Evolutionary conservation across 2,329 filamentous ascomycete species (phyloP).

Genomic region (Orbilia brochopaga): DNA sequence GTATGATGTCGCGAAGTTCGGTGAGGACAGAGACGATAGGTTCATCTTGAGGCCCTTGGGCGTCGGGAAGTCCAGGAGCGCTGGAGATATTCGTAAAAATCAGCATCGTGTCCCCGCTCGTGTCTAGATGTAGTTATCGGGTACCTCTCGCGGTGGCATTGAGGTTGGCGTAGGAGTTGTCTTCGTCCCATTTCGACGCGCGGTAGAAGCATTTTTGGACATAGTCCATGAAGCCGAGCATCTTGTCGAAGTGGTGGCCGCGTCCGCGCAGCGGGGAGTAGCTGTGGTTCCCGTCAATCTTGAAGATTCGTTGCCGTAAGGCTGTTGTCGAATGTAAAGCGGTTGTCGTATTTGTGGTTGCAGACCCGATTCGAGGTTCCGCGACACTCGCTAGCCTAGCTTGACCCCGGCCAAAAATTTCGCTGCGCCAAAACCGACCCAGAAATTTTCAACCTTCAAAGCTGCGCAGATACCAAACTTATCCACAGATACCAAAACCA

Average conservation of each 20-base stretch:
- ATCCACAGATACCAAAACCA: constrained; percentile 8
- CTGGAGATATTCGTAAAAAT: constrained; percentile 59
- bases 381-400: constrained; percentile 31
- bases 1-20: constrained; percentile 94
- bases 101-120: constrained; percentile 1
- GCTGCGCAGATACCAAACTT: constrained; percentile 19
- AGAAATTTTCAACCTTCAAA: constrained; percentile 27
- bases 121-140: too few relatives aligned
- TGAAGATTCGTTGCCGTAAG: constrained; percentile 12
- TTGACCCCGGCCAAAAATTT: constrained; percentile 40
- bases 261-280: constrained; percentile 38
- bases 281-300: constrained; percentile 25
- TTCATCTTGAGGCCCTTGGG: constrained; percentile 83
- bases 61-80: constrained; percentile 85
- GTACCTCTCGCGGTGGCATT: constrained; percentile 81
- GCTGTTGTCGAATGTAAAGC: constrained; percentile 5
- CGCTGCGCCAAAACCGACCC: constrained; percentile 23
- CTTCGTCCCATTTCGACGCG: constrained; percentile 83
- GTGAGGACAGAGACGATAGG: constrained; percentile 86
- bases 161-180: constrained; percentile 88
- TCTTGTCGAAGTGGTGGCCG: constrained; percentile 59
- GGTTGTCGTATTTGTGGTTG: constrained; percentile 1
- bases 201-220: constrained; percentile 89
- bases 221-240: constrained; percentile 98
- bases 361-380: constrained; percentile 19